Evolutionary conservation across 257 asterid species (phyloP).

Genomic region (Fraxinus quadrangulata): DNA sequence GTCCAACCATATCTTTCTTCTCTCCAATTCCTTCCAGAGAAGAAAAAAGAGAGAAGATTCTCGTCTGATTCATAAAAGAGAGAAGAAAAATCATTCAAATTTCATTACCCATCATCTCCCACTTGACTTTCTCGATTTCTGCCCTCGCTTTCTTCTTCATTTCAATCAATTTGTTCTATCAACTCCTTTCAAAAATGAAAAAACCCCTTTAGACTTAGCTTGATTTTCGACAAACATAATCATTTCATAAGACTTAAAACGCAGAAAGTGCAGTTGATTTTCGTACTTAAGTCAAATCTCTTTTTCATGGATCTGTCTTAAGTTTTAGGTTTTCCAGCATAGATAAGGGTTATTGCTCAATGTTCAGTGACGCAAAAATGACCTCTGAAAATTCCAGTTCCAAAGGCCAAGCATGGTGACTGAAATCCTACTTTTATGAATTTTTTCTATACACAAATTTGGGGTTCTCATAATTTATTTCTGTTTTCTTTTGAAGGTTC

Average conservation of each 20-base stretch:
- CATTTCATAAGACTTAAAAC: conserved; percentile 42
- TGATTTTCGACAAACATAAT: conserved; percentile 45
- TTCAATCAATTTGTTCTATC: conserved; percentile 26
- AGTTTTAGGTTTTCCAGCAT: conserved; percentile 5
- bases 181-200: conserved; percentile 24
- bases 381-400: conserved; percentile 62
- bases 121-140: conserved; percentile 40
- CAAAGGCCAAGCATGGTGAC: conserved; percentile 96
- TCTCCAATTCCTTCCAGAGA: conserved; percentile 21
- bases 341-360: conserved; percentile 9
- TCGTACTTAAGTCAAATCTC: conserved; percentile 28
- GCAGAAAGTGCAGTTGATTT: conserved; percentile 37
- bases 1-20: conserved; percentile 25
- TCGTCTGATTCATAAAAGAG: conserved; percentile 35
- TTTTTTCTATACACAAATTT: background rate
- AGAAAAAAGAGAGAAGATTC: conserved; percentile 40
- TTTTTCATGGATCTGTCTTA: conserved; percentile 48
- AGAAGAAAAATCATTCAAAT: conserved; percentile 31
- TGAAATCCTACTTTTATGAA: background rate
- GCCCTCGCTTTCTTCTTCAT: conserved; percentile 25
- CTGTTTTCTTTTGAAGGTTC: conserved; percentile 55
- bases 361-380: conserved; percentile 37
- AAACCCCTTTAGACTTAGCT: conserved; percentile 28
- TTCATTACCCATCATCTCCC: conserved; percentile 36
- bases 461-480: background rate